Conservation (phyloP, 2,329 filamentous ascomycete genomes). For the Elsinoe necatrix region DNA sequence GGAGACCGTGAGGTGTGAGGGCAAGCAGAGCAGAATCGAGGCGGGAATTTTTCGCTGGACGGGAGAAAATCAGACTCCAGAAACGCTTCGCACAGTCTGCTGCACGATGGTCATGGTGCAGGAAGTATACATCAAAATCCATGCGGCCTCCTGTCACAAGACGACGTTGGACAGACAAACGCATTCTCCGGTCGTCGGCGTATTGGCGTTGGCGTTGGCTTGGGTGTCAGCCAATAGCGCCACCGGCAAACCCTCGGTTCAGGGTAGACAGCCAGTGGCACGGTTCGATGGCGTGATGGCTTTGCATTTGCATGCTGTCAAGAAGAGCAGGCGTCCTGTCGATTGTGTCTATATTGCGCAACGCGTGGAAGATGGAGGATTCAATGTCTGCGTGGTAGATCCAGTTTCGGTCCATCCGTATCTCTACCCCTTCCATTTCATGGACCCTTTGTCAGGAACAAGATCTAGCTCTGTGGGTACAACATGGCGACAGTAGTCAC, state of each 20-base stretch:
- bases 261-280: neutral
- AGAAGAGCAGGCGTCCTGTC: neutral
- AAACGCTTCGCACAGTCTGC: neutral
- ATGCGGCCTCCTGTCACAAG: conserved; percentile 2
- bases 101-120: neutral
- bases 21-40: too few species aligned
- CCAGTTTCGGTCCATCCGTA: too few species aligned
- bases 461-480: neutral
- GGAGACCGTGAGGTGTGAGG: too few species aligned
- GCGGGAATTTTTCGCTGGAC: neutral
- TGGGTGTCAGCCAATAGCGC: conserved; percentile 6
- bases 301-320: neutral
- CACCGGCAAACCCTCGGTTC: neutral
- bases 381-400: too few species aligned
- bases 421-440: neutral
- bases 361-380: too few species aligned
- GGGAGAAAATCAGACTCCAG: neutral
- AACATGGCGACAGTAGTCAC: conserved; percentile 1
- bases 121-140: neutral
- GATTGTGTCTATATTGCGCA: too few species aligned
- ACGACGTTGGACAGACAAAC: neutral
- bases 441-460: neutral
- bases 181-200: neutral
- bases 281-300: neutral
- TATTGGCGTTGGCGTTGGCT: conserved; percentile 8